Evolutionary conservation across 2,329 filamentous ascomycete species (phyloP).

Genomic region (Magnaporthales sp.): DNA sequence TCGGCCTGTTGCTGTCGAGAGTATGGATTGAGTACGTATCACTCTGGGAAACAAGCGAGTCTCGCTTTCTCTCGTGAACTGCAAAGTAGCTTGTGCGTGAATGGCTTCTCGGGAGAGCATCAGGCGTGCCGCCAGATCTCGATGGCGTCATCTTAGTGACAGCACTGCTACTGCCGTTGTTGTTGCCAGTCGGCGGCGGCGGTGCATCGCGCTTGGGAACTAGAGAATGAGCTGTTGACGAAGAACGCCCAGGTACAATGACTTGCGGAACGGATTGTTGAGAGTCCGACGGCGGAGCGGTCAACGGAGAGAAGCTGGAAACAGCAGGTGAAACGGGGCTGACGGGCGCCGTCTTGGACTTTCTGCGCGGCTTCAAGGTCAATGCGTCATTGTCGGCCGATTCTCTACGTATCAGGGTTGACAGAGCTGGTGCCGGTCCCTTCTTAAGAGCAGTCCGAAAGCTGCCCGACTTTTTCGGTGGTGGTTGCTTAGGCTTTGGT

Average conservation of each 20-base stretch:
- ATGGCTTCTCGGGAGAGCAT: slow-evolving; percentile 24
- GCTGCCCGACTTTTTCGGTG: slow-evolving; percentile 31
- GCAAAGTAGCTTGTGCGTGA: slow-evolving; percentile 42
- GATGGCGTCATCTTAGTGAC: neutral
- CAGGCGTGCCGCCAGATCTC: neutral
- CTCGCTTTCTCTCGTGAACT: slow-evolving; percentile 39
- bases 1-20: slow-evolving; percentile 31
- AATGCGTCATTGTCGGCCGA: slow-evolving; percentile 2
- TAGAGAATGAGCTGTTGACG: slow-evolving; percentile 6
- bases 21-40: slow-evolving; percentile 46
- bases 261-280: slow-evolving; percentile 23
- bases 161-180: neutral
- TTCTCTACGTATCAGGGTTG: slow-evolving; percentile 36
- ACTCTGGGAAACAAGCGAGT: slow-evolving; percentile 47
- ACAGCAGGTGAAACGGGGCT: slow-evolving; percentile 1
- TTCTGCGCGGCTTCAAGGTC: neutral
- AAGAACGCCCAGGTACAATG: slow-evolving; percentile 33
- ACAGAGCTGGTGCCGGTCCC: slow-evolving; percentile 34
- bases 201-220: slow-evolving; percentile 23
- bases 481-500: neutral
- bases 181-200: slow-evolving; percentile 1
- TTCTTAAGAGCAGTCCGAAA: slow-evolving; percentile 45
- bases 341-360: slow-evolving; percentile 3
- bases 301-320: neutral
- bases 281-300: neutral